phyloP scores from a whole-genome alignment of 176 grass and related monocot genomes.

The Zoysia japonica region DNA sequence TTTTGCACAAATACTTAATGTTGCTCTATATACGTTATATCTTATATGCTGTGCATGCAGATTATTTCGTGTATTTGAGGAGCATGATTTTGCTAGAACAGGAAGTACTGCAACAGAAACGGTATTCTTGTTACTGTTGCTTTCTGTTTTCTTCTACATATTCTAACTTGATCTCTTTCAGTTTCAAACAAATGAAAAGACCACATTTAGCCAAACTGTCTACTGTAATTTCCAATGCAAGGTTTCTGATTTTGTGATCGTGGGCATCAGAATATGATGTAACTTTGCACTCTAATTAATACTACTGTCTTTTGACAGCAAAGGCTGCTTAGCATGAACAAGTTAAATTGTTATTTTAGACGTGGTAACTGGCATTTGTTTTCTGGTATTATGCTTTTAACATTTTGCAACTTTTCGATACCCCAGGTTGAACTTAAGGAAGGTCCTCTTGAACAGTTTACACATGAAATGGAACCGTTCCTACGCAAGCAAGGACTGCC shows the following conservation, averaged over 20 bases:
- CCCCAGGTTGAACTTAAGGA: conserved; percentile 85
- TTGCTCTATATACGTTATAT: neutral
- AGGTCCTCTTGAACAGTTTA: conserved; percentile 91
- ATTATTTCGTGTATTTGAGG: conserved; percentile 73
- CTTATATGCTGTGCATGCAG: conserved; percentile 37
- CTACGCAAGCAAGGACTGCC: conserved; percentile 84
- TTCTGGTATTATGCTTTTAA: conserved; percentile 5
- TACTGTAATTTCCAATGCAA: neutral
- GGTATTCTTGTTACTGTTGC: conserved; percentile 40
- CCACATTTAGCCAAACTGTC: neutral
- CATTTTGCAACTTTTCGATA: neutral
- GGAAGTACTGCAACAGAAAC: conserved; percentile 67
- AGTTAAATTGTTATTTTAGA: neutral
- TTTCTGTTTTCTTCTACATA: neutral
- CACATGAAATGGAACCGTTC: conserved; percentile 96
- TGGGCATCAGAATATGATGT: neutral
- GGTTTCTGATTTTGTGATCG: neutral
- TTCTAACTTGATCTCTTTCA: neutral
- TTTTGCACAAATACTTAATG: neutral
- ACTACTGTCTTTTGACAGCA: neutral
- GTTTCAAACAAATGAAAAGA: neutral
- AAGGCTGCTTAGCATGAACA: neutral
- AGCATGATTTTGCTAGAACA: conserved; percentile 84
- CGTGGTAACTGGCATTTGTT: neutral
- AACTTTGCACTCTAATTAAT: neutral